Evolutionary conservation across 306 rosid genomes (phyloP).

Genomic region (Inga oerstediana): DNA sequence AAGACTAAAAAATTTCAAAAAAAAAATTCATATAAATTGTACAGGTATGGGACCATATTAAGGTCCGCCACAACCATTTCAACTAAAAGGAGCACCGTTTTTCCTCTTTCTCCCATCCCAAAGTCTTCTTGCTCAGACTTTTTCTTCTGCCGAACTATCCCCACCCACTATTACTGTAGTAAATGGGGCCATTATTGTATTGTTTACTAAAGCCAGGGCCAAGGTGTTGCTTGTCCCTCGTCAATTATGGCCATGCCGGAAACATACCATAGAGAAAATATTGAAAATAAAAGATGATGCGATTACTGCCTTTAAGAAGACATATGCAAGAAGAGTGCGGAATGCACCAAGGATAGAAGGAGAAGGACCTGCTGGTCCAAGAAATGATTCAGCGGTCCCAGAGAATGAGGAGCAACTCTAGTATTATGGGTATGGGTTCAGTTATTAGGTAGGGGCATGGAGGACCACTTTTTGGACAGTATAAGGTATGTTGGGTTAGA

Average conservation of each 20-base stretch:
- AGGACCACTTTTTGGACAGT: too few species aligned
- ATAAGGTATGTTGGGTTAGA: too few species aligned
- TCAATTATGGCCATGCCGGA: not conserved
- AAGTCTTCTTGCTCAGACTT: not conserved
- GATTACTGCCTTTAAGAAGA: too few species aligned
- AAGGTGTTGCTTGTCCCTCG: not conserved
- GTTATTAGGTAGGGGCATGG: too few species aligned
- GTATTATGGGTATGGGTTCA: too few species aligned
- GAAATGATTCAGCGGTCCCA: too few species aligned
- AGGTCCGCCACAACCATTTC: not conserved
- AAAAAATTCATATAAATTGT: not conserved
- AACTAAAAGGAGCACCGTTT: not conserved
- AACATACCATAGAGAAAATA: not conserved
- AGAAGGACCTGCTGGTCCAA: too few species aligned
- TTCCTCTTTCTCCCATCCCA: not conserved
- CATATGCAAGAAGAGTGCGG: too few species aligned
- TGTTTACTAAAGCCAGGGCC: not conserved
- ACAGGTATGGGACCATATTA: not conserved
- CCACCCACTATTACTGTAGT: not conserved
- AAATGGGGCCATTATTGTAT: not conserved
- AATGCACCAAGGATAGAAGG: too few species aligned
- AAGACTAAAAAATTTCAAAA: not conserved
- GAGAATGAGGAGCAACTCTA: too few species aligned
- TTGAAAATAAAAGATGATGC: not conserved
- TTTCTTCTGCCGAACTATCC: not conserved